Evolutionary conservation across 306 rosid genomes (phyloP), one percentile per base, ranked within the genome.

Genomic region (Prunus dulcis): DNA sequence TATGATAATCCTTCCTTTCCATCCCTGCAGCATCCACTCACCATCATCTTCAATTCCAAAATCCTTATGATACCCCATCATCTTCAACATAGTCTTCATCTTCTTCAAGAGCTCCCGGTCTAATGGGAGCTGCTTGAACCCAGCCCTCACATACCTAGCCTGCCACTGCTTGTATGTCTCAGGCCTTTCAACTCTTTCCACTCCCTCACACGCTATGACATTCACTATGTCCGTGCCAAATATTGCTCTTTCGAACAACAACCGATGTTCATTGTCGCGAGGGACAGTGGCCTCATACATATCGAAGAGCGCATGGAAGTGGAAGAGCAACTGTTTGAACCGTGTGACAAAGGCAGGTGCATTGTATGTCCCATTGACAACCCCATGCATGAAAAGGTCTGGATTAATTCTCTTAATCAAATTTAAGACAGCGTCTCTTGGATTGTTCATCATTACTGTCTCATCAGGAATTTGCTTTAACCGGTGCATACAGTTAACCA

Each of bases 101-200:
- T 56, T 12, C 67, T 22, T 49, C 27, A 78, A n/a, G 32, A 67
- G 23, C 70, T 78, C 72, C 53, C 2, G 55, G 73, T 84, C 81
- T 11, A 81, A 46, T 6, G 83, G 78, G 2, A 74, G 47, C 71
- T 73, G 85, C 72, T 57, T 74, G 67, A 81, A 84, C 11, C 85
- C 87, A 2, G 78, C 80, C 47, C 80, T 81, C 18, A 9, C 23
- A 62, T 53, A 63, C 83, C 87, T 75, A 2, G 60, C 60, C 57
- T 69, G 74, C 87, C 85, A 81, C 77, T 74, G 78, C 78, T 60
- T 84, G 72, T 81, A 84, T 6, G 78, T 64, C 74, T 84, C 84
- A 0, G 84, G 84, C 71, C 82, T 75, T 10, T 77, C 84, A 38
- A 78, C 82, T 62, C 87, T 81, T 61, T 74, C 83, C 19, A 19